Base-by-base conservation (phyloP, 768 basidiomycete genomes). In the Dictyophora rubrovolvata region DNA sequence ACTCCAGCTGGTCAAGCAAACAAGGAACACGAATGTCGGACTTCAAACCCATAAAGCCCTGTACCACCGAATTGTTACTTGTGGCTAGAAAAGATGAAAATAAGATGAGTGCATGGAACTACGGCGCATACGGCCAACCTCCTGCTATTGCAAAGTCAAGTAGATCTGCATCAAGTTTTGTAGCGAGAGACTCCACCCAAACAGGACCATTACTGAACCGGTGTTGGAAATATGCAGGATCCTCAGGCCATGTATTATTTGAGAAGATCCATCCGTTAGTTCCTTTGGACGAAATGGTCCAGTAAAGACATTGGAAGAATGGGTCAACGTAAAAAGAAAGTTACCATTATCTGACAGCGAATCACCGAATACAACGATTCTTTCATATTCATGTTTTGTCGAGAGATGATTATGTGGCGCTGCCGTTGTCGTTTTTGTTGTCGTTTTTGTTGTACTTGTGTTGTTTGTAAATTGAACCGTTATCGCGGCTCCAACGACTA, bases 171-270 rank as follows among this genome's bases (percentile, higher is more conserved):
- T 63, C 63, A 18, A 66, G 20, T 8, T 60, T 65, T 20, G 62
- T 61, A 16, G 66, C 64, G 51, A 67, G 55, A 36, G 62, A 55
- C 56, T 66, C 64, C 11, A 63, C 64, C 66, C 64, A 67, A 8
- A 65, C 66, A 17, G 63, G 65, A 16, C 66, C 63, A 36, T 67
- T 67, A 34, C 54, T 55, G 10, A 64, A 64, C n/a, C 62, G 64
- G 35, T 59, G 57, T n/a, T 47, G 49, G 34, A 17, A 51, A 37
- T 59, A 59, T 11, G 57, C 57, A 2, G 49, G 49, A 23, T 59
- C 49, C 1, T 34, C 33, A 17, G 57, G 57, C 57, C 57, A 59
- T 10, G 57, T 59, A 18, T 59, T 35, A 6, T 59, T 52, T 17
- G 57, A 51, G 1, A 52, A n/a, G 16, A 23, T 50, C 57, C 57